phyloP scores from a whole-genome alignment of 495 filamentous ascomycete species.

The Tuber magnatum region DNA sequence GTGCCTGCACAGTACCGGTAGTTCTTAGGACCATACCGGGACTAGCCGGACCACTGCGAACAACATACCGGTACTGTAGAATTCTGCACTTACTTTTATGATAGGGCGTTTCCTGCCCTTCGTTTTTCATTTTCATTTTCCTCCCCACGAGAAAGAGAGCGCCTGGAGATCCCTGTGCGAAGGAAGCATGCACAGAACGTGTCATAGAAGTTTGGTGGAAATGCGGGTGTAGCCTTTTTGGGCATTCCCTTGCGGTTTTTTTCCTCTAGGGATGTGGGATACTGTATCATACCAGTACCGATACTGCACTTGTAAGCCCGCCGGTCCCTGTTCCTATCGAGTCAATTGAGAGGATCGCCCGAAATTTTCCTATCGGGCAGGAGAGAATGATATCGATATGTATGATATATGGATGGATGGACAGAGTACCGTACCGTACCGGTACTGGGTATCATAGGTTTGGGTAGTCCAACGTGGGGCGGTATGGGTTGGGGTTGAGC shows the following conservation, averaged over 20 bases:
- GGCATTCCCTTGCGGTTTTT: neutral
- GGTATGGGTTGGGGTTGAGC: neutral
- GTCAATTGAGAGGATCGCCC: neutral
- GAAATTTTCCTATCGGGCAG: neutral
- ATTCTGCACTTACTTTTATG: neutral
- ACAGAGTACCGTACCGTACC: too few species aligned
- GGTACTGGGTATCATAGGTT: too few species aligned
- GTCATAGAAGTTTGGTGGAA: conserved; percentile 19
- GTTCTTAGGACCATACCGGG: neutral
- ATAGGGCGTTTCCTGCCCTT: neutral
- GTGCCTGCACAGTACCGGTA: neutral
- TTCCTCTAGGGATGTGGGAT: neutral
- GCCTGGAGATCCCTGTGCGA: conserved; percentile 1
- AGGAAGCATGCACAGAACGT: conserved; percentile 29
- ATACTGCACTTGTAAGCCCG: neutral
- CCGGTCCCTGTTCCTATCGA: neutral
- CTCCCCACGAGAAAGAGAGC: neutral
- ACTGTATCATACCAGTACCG: neutral
- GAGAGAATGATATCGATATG: neutral
- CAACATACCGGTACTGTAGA: too few species aligned
- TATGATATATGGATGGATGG: neutral
- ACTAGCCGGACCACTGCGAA: neutral
- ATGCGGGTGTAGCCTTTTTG: neutral
- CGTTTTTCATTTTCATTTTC: neutral
- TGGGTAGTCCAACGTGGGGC: neutral